These are phyloP conservation scores for Zygoascus flipseniorum DNA, from an alignment of 805 yeast species.

Conservation along the genomic window DNA sequence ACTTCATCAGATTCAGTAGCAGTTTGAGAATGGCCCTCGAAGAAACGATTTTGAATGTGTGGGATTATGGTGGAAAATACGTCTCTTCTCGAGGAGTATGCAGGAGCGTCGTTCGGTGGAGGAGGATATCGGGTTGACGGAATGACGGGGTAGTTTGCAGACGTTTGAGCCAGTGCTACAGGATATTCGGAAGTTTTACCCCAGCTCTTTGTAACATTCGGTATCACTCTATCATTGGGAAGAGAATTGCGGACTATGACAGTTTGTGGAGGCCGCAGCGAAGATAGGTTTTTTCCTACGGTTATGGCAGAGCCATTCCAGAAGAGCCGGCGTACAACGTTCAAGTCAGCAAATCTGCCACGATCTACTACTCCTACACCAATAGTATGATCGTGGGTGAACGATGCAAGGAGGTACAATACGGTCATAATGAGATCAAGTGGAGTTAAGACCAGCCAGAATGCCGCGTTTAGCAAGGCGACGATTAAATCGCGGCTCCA, in stretches of 20 bases:
- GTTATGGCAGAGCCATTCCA: slow-evolving; percentile 13
- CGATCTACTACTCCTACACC: background rate
- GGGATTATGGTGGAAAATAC: background rate
- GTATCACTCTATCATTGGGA: background rate
- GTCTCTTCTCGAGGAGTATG: background rate
- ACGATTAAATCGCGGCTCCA: slow-evolving; percentile 11
- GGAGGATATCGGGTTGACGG: too few relatives aligned
- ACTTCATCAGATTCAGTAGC: too few relatives aligned
- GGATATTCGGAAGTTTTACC: too few relatives aligned
- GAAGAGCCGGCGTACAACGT: slow-evolving; percentile 11
- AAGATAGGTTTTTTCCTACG: slow-evolving; percentile 5
- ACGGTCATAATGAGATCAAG: slow-evolving; percentile 10
- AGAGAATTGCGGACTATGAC: slow-evolving; percentile 1
- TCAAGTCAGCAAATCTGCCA: slow-evolving; percentile 9
- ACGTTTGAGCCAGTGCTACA: too few relatives aligned
- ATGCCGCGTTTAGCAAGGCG: slow-evolving; percentile 2
- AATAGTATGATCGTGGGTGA: background rate
- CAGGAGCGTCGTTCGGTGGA: too few relatives aligned
- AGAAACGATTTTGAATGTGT: slow-evolving; percentile 1
- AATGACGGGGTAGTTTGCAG: too few relatives aligned
- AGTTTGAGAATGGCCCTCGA: background rate
- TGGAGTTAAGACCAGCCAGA: slow-evolving; percentile 10
- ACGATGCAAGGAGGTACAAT: slow-evolving; percentile 2
- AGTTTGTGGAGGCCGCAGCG: slow-evolving; percentile 9
- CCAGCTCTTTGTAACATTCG: background rate